These are phyloP conservation scores for Flaveria linearis DNA, from an alignment of 129 eudicot genomes.

Conservation along the genomic window DNA sequence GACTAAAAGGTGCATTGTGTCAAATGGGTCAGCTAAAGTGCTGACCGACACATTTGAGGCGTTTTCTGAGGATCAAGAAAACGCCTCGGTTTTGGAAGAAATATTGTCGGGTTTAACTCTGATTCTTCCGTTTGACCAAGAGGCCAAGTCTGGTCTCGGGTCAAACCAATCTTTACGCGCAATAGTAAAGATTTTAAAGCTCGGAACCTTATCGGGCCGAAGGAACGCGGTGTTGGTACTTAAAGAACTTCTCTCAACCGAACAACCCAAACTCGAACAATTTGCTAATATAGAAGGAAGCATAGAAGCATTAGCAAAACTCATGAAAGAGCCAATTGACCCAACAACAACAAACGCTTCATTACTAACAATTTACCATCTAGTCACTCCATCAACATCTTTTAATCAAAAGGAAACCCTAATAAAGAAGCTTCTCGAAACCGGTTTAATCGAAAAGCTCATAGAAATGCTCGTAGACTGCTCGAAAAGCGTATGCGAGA, in stretches of 20 bases:
- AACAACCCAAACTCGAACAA: slow-evolving; percentile 23
- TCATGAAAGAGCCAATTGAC: slow-evolving; percentile 51
- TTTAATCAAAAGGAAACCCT: slow-evolving; percentile 27
- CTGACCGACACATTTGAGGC: slow-evolving; percentile 41
- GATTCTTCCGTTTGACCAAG: slow-evolving; percentile 42
- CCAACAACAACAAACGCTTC: slow-evolving; percentile 54
- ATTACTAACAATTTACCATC: slow-evolving; percentile 45
- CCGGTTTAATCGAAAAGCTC: slow-evolving; percentile 48
- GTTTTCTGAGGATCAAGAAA: slow-evolving; percentile 38
- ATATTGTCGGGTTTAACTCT: slow-evolving; percentile 43
- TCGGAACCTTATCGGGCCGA: slow-evolving; percentile 41
- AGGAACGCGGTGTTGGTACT: slow-evolving; percentile 45
- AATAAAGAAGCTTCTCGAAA: slow-evolving; percentile 31
- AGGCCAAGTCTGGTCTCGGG: slow-evolving; percentile 39
- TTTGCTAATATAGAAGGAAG: slow-evolving; percentile 42
- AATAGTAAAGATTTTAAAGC: slow-evolving; percentile 38
- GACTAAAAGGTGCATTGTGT: slow-evolving; percentile 43
- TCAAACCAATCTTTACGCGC: slow-evolving; percentile 35
- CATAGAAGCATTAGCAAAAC: slow-evolving; percentile 45
- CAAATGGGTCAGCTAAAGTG: slow-evolving; percentile 34
- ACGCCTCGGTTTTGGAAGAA: slow-evolving; percentile 42
- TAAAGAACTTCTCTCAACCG: slow-evolving; percentile 43
- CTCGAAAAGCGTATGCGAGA: slow-evolving; percentile 47
- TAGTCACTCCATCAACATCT: slow-evolving; percentile 46
- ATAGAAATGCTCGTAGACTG: slow-evolving; percentile 56